Evolutionary conservation across 176 grass and related monocot species (phyloP), one percentile per base, ranked within the genome.

Genomic region (Pontederia crassipes): DNA sequence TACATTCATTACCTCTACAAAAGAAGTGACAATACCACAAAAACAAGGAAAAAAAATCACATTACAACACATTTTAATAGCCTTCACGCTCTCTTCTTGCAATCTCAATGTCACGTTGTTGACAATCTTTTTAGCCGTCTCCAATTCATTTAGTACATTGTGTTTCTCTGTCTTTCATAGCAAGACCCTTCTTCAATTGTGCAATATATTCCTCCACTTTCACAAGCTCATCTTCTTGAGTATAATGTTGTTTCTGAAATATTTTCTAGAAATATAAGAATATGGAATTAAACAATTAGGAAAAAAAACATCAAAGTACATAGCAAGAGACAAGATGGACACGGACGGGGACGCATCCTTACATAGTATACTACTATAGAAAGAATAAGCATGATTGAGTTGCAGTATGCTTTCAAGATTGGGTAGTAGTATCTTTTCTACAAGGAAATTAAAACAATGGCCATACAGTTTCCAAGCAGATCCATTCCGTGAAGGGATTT

Each of bases 101-200:
- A 96, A 80, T 72, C 77, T 96, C 46, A 74, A 71, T 55, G 90
- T 96, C 8, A 96, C 59, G 17, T 69, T 59, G n/a, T 81, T 65
- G 61, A 90, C 75, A 26, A 87, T 70, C 77, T 87, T 84, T 72
- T 90, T 96, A 56, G 86, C 71, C 17, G 75, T 73, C 15, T 96
- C 91, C 45, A 96, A 70, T 46, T 90, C 91, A 75, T 96, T 84
- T 26, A 90, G 56, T 20, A 96, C 80, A 59, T 87, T 61, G 77
- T 12, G 86, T 85, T 69, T 96, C 91, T 59, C 66, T 96, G 52
- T 90, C 91, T 73, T 96, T 96, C 61, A 80, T 12, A 46, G 84
- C 66, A 11, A 96, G 72, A 56, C 90, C 80, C 17, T 82, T 84
- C 58, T 96, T 86, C 14, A 87, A 58, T 51, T 90, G 62, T 54